These are phyloP conservation scores for Verticillium alfalfae DNA, from an alignment of 2,329 filamentous ascomycete species.

Conservation along the genomic window DNA sequence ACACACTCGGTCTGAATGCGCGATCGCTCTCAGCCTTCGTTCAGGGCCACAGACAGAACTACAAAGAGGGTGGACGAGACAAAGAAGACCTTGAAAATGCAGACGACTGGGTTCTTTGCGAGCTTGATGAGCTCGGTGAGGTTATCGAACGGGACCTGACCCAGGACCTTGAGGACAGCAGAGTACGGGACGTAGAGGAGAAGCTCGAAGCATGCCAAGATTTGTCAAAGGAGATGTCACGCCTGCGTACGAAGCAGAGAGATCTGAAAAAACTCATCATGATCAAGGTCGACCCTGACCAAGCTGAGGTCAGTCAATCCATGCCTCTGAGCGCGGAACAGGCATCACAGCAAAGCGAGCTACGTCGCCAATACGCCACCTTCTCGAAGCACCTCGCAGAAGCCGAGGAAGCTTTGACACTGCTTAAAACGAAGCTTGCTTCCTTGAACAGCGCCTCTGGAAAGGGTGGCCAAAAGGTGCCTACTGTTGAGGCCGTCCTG, in stretches of 20 bases:
- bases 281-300: constrained; percentile 62
- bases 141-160: constrained; percentile 61
- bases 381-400: constrained; percentile 72
- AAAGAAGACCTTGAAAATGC: constrained; percentile 63
- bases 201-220: constrained; percentile 66
- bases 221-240: constrained; percentile 63
- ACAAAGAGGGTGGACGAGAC: constrained; percentile 48
- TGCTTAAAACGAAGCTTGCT: constrained; percentile 75
- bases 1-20: constrained; percentile 81
- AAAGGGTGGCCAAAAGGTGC: constrained; percentile 46
- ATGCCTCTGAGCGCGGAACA: constrained; percentile 82
- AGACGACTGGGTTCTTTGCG: constrained; percentile 69
- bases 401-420: constrained; percentile 71
- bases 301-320: constrained; percentile 56
- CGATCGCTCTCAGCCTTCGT: constrained; percentile 62
- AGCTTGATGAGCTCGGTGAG: constrained; percentile 63
- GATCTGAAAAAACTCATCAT: constrained; percentile 74
- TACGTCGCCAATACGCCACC: constrained; percentile 68
- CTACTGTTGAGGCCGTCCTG: constrained; percentile 87
- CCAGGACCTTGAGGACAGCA: constrained; percentile 59
- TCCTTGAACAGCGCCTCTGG: constrained; percentile 44
- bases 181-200: constrained; percentile 61
- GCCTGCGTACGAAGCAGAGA: constrained; percentile 68
- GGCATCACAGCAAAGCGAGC: constrained; percentile 73
- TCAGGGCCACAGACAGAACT: constrained; percentile 57